These are phyloP conservation scores for Sclerotinia sclerotiorum DNA, from an alignment of 2,329 filamentous ascomycete genomes.

Conservation along the genomic window DNA sequence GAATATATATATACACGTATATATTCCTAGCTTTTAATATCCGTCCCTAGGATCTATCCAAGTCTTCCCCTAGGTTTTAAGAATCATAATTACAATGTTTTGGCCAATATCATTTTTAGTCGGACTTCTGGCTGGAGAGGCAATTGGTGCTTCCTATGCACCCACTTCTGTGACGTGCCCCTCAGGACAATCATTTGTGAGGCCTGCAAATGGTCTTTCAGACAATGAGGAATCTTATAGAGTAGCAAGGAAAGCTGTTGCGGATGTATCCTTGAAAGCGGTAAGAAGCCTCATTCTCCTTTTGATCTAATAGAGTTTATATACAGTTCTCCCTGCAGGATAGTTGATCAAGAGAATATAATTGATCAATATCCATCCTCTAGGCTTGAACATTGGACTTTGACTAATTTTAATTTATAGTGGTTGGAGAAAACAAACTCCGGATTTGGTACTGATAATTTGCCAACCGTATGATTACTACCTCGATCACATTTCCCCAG, in stretches of 20 bases:
- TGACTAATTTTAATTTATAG: slow-evolving; percentile 12
- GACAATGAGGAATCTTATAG: slow-evolving; percentile 44
- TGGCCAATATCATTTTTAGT: slow-evolving; percentile 21
- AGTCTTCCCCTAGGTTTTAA: background rate
- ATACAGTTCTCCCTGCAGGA: background rate
- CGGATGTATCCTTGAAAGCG: slow-evolving; percentile 42
- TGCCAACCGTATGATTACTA: slow-evolving; percentile 40
- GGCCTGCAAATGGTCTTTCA: slow-evolving; percentile 42
- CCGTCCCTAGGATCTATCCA: background rate
- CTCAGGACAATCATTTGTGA: slow-evolving; percentile 41
- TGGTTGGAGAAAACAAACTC: slow-evolving; percentile 38
- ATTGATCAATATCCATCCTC: background rate
- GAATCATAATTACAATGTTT: slow-evolving; percentile 25
- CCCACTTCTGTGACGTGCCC: slow-evolving; percentile 44
- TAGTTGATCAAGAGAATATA: background rate
- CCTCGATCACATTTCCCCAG: background rate
- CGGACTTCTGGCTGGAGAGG: slow-evolving; percentile 22
- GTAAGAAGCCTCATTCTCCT: background rate
- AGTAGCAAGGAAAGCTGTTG: slow-evolving; percentile 42
- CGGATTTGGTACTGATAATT: slow-evolving; percentile 40
- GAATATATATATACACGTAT: background rate
- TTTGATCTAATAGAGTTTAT: background rate
- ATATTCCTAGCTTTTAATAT: background rate
- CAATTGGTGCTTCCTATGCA: slow-evolving; percentile 36
- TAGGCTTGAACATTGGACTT: background rate